Conservation (phyloP, 805 yeast genomes). For the Jamesozyma hellenica region DNA sequence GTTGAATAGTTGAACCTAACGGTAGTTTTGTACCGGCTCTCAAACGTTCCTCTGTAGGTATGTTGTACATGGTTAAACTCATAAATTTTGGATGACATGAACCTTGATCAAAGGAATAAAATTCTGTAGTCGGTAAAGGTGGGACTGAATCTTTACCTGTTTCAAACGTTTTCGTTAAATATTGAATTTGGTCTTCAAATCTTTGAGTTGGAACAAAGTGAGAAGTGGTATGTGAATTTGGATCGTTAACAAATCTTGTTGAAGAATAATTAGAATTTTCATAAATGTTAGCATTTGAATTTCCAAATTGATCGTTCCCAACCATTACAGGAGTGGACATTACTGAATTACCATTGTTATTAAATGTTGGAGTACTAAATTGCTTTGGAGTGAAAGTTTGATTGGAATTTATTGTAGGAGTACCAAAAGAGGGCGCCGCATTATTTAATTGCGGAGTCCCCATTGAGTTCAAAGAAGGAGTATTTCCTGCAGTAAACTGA, state of each 20-base stretch:
- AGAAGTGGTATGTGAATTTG: constrained; percentile 10
- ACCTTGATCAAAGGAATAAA: constrained; percentile 68
- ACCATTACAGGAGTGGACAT: constrained; percentile 6
- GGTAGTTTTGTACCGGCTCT: constrained; percentile 68
- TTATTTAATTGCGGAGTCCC: constrained; percentile 6
- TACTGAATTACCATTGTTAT: constrained; percentile 6
- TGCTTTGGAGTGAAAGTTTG: constrained; percentile 10
- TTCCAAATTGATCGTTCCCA: constrained; percentile 6
- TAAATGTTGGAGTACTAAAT: constrained; percentile 7
- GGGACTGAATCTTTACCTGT: constrained; percentile 75
- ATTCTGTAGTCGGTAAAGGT: constrained; percentile 71
- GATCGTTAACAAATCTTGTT: background rate
- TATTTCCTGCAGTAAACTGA: constrained; percentile 6
- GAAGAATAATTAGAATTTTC: background rate
- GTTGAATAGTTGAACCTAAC: constrained; percentile 68
- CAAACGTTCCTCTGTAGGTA: constrained; percentile 65
- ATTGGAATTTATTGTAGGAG: constrained; percentile 1
- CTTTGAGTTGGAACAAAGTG: constrained; percentile 28
- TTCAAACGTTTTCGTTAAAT: constrained; percentile 40
- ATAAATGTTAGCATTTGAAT: background rate
- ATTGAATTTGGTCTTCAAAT: constrained; percentile 29
- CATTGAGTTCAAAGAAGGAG: constrained; percentile 2
- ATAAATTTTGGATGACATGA: constrained; percentile 71
- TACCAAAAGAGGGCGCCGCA: background rate
- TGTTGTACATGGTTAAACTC: constrained; percentile 68